Conservation (phyloP, 2,329 filamentous ascomycete species). For the Hypomyces rosellus region DNA sequence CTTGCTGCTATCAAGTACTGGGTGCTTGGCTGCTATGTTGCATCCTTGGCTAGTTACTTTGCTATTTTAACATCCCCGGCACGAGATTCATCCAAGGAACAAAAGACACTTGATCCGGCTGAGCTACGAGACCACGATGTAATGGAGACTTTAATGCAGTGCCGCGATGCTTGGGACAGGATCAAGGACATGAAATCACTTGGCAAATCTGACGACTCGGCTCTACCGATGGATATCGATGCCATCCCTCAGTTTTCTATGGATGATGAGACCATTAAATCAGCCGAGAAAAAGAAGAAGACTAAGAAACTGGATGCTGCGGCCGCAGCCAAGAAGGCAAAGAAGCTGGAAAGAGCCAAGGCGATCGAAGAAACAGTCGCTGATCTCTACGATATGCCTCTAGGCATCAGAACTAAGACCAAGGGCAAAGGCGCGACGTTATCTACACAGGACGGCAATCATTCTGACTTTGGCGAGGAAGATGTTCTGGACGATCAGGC, state of each 20-base stretch:
- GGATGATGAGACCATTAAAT: conserved; percentile 21
- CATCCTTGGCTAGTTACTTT: conserved; percentile 87
- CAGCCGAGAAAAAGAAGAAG: conserved; percentile 22
- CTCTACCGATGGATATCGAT: conserved; percentile 20
- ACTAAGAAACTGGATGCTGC: conserved; percentile 16
- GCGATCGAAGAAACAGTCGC: conserved; percentile 65
- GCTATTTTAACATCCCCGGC: conserved; percentile 80
- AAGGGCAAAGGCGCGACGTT: conserved; percentile 22
- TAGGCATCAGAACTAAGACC: conserved; percentile 44
- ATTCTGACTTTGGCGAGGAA: conserved; percentile 93
- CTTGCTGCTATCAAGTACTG: conserved; percentile 68
- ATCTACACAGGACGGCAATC: conserved; percentile 47
- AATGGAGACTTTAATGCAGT: conserved; percentile 78
- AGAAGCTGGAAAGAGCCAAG: conserved; percentile 43
- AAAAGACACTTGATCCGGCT: conserved; percentile 62
- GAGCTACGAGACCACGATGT: conserved; percentile 84
- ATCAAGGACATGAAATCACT: conserved; percentile 59
- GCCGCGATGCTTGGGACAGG: conserved; percentile 72
- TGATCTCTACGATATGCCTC: conserved; percentile 58
- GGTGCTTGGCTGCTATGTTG: conserved; percentile 79
- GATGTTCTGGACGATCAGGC: conserved; percentile 69
- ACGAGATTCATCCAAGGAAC: conserved; percentile 47
- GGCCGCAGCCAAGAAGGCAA: conserved; percentile 30
- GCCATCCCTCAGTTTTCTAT: conserved; percentile 12
- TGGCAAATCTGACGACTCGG: conserved; percentile 31